These are phyloP conservation scores for Cordia subcordata DNA, from an alignment of 257 asterid genomes.

Conservation along the genomic window DNA sequence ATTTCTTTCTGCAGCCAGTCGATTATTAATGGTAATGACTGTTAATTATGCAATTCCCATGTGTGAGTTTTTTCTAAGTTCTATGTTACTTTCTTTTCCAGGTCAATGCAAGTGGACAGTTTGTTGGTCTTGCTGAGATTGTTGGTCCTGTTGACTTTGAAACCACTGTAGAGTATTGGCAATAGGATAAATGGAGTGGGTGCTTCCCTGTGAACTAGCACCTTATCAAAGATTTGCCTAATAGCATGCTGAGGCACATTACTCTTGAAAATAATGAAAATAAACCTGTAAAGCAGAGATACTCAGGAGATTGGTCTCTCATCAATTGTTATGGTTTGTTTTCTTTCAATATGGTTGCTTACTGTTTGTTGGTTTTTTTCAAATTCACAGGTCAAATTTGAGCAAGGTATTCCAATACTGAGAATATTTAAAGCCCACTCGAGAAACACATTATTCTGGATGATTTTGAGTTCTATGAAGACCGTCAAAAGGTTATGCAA, in stretches of 20 bases:
- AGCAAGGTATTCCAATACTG: conserved; percentile 29
- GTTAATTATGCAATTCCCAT: background rate
- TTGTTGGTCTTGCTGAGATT: conserved; percentile 51
- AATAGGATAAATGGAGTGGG: conserved; percentile 52
- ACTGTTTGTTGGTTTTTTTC: background rate
- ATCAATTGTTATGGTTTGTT: background rate
- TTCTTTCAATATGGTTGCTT: background rate
- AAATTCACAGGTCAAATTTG: conserved; percentile 29
- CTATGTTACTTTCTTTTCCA: background rate
- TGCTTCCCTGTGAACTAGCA: conserved; percentile 45
- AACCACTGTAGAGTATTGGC: conserved; percentile 36
- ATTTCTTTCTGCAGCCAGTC: conserved; percentile 45
- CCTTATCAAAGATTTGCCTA: conserved; percentile 38
- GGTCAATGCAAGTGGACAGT: conserved; percentile 52
- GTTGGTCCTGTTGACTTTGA: conserved; percentile 36
- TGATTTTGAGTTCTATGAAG: conserved; percentile 46
- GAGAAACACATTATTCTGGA: conserved; percentile 36
- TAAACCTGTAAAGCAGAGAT: conserved; percentile 53
- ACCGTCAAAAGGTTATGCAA: conserved; percentile 37
- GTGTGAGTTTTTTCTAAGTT: background rate
- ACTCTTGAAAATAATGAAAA: conserved; percentile 41
- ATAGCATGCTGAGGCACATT: conserved; percentile 30
- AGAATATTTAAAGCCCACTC: conserved; percentile 30
- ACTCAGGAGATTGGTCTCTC: conserved; percentile 37
- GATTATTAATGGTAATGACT: background rate